Evolutionary conservation across 495 filamentous ascomycete species (phyloP).

Genomic region (Cercophora samala): DNA sequence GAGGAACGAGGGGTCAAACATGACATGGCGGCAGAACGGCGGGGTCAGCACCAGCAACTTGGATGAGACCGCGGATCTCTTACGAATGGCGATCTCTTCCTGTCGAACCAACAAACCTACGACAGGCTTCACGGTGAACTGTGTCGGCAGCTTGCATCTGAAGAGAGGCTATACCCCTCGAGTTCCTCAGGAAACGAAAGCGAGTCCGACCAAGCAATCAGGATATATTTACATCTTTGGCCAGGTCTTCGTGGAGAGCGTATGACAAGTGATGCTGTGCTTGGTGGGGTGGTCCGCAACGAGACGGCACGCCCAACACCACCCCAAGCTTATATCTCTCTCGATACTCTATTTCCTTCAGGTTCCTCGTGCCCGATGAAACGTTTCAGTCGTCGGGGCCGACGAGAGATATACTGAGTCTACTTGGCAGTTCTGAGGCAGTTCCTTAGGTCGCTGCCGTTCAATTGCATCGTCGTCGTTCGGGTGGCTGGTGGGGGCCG

Average conservation of each 20-base stretch:
- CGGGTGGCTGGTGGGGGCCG: conserved; percentile 2
- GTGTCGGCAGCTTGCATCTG: background rate
- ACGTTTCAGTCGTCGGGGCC: conserved; percentile 3
- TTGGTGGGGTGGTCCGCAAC: conserved; percentile 2
- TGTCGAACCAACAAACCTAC: background rate
- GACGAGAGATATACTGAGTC: background rate
- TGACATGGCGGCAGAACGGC: background rate
- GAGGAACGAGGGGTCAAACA: conserved; percentile 6
- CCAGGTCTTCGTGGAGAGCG: background rate
- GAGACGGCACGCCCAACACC: background rate
- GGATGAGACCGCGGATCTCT: conserved; percentile 9
- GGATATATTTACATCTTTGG: background rate
- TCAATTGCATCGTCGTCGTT: background rate
- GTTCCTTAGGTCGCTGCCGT: background rate
- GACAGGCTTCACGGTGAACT: background rate
- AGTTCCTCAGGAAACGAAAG: too few species aligned
- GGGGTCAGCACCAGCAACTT: conserved; percentile 9
- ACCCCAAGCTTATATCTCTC: background rate
- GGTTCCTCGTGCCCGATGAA: conserved; percentile 3
- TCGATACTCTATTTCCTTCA: background rate
- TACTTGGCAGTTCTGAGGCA: background rate
- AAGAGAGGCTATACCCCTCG: background rate
- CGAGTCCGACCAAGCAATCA: background rate
- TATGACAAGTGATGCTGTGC: background rate
- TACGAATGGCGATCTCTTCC: conserved; percentile 9